Conservation (phyloP, 257 asterid species). For the Prunella vulgaris region DNA sequence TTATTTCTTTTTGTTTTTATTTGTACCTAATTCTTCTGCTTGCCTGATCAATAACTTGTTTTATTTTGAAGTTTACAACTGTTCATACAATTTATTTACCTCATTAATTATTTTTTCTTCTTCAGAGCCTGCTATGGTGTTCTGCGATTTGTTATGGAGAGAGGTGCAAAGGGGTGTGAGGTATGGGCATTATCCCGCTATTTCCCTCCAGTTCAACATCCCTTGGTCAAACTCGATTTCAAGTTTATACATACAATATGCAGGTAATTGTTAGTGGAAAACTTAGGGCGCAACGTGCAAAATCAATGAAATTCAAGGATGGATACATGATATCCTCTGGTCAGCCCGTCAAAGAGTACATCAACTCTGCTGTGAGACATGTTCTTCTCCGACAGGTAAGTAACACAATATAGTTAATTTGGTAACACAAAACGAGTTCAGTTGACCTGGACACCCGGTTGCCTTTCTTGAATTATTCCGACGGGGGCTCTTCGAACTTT, state of each 20-base stretch:
- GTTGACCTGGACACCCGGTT: no score
- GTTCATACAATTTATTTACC: background rate
- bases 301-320: slow-evolving; percentile 58
- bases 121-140: slow-evolving; percentile 42
- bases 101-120: background rate
- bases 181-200: slow-evolving; percentile 8
- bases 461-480: no score
- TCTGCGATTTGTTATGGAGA: slow-evolving; percentile 42
- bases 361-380: slow-evolving; percentile 54
- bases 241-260: background rate
- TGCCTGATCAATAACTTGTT: background rate
- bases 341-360: slow-evolving; percentile 59
- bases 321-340: slow-evolving; percentile 64
- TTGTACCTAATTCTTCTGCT: no score
- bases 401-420: background rate
- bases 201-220: background rate
- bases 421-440: no score
- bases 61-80: background rate
- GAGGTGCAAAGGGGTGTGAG: slow-evolving; percentile 45
- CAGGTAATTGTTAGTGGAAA: slow-evolving; percentile 63
- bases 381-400: slow-evolving; percentile 56
- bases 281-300: slow-evolving; percentile 58
- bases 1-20: no score
- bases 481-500: no score
- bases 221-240: background rate